A percentile compares a stretch with the other conserved stretches of the same genome.
phyloP scores from a whole-genome alignment of 306 rosid species.

The Datisca glomerata region DNA sequence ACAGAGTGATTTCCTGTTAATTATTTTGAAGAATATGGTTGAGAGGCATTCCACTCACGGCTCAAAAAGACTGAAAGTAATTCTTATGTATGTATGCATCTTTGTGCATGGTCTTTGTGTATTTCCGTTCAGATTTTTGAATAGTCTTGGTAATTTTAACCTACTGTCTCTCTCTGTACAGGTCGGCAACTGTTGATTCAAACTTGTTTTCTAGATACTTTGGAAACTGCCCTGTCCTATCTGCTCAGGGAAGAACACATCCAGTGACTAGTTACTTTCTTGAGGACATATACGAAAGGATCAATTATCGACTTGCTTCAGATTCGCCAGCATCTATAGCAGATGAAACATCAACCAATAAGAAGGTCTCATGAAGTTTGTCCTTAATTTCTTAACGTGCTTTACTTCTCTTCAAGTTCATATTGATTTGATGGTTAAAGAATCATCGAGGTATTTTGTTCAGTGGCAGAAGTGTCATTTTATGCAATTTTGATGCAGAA shows the following conservation, averaged over 20 bases:
- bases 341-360: constrained; percentile 33
- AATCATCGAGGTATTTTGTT: not conserved
- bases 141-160: too few species aligned
- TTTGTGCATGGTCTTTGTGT: too few species aligned
- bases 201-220: constrained; percentile 81
- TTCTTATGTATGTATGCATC: constrained; percentile 56
- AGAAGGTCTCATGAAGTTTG: constrained; percentile 31
- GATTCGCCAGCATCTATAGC: constrained; percentile 71
- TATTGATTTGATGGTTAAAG: not conserved
- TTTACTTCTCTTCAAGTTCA: too few species aligned
- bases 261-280: constrained; percentile 75
- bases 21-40: constrained; percentile 65
- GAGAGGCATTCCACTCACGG: constrained; percentile 52
- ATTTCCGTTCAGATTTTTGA: too few species aligned
- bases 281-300: constrained; percentile 79
- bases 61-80: constrained; percentile 57
- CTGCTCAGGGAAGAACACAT: constrained; percentile 89
- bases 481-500: too few species aligned
- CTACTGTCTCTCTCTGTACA: too few species aligned
- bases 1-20: constrained; percentile 88
- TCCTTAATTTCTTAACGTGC: not conserved
- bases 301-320: constrained; percentile 59
- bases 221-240: constrained; percentile 75
- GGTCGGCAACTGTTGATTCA: constrained; percentile 99
- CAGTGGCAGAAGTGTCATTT: not conserved